Base-by-base conservation (phyloP, 2,329 filamentous ascomycete species). In the Nothophaeocryptopus gaeumannii region DNA sequence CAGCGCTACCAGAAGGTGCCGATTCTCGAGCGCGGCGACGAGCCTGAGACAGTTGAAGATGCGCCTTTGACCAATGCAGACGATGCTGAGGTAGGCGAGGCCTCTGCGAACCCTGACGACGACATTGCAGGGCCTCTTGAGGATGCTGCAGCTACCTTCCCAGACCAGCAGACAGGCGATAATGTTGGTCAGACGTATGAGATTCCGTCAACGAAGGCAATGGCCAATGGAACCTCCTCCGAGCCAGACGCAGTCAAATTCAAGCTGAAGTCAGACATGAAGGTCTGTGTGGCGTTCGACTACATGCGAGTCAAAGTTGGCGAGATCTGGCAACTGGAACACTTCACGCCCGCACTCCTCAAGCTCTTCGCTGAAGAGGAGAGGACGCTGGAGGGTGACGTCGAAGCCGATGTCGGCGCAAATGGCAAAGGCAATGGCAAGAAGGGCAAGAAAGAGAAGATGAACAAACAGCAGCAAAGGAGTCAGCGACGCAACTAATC, bases 1-100 rank as follows among this genome's bases (percentile, higher is more conserved):
- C 93, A 99, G 73, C 80, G 93, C 7, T 99, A 99, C 69, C 86
- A 89, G 62, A 92, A 92, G 70, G 75, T 82, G 31, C 83, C 80
- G 2, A 72, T 77, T 2, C 68, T 81, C 3, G 74, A 80, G 51
- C 64, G 65, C 16, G 60, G 56, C 1, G 69, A 66, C 34, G 70
- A 62, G 31, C 62, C 58, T 8, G 46, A 49, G 8, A 63, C 60
- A 45, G 52, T 42, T n/a, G 53, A 37, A 12, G 46, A 53, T 20
- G 43, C 37, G 2, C 51, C 44, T 12, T 38, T 49, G 32, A 39
- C 47, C 10, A 46, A 56, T 8, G 44, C 14, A 7, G 39, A 48
- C 10, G 35, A 29, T 3, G 50, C 47, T 15, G 43, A 41, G 5
- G 53, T 39, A 14, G 59, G 55, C 26, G 59, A 58, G n/a, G 56